A percentile compares a stretch with the other conserved stretches of the same genome.
phyloP scores from a whole-genome alignment of 2,329 filamentous ascomycete species.

The Dothiorella sarmentorum region DNA sequence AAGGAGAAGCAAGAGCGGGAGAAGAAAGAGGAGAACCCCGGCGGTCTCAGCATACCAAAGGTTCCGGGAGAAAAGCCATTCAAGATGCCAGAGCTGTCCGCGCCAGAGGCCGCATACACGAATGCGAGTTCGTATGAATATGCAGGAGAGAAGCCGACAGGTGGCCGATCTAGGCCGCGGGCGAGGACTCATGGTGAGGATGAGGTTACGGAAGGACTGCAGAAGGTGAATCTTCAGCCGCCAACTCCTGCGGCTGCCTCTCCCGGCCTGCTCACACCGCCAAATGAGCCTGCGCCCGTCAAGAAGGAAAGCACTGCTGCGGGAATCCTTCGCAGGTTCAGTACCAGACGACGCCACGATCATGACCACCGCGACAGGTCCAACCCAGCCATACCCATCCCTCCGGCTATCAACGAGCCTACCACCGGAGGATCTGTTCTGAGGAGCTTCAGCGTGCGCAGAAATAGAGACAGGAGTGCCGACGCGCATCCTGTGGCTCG shows the following conservation, averaged over 20 bases:
- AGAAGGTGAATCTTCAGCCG: constrained; percentile 59
- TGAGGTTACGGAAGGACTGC: constrained; percentile 71
- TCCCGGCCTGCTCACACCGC: constrained; percentile 53
- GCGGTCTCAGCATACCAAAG: constrained; percentile 55
- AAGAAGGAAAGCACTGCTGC: constrained; percentile 87
- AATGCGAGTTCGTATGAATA: constrained; percentile 83
- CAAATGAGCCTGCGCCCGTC: constrained; percentile 49
- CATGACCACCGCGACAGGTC: constrained; percentile 50
- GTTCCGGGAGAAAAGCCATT: constrained; percentile 55
- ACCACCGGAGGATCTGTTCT: constrained; percentile 54
- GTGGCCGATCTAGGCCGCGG: constrained; percentile 76
- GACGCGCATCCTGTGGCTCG: constrained; percentile 47
- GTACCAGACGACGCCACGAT: constrained; percentile 75
- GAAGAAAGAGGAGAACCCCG: constrained; percentile 55
- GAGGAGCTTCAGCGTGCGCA: constrained; percentile 85
- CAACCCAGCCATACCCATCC: constrained; percentile 65
- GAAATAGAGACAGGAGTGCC: constrained; percentile 53
- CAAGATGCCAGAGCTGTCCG: constrained; percentile 69
- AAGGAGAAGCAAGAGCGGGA: constrained; percentile 89
- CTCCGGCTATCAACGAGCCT: constrained; percentile 77
- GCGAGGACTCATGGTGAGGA: constrained; percentile 94
- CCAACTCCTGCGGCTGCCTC: constrained; percentile 42
- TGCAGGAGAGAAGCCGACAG: constrained; percentile 81
- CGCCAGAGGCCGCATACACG: constrained; percentile 84
- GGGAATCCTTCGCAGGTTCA: constrained; percentile 82